Conservation (phyloP, 768 basidiomycete genomes). For the Collybia mongolica region DNA sequence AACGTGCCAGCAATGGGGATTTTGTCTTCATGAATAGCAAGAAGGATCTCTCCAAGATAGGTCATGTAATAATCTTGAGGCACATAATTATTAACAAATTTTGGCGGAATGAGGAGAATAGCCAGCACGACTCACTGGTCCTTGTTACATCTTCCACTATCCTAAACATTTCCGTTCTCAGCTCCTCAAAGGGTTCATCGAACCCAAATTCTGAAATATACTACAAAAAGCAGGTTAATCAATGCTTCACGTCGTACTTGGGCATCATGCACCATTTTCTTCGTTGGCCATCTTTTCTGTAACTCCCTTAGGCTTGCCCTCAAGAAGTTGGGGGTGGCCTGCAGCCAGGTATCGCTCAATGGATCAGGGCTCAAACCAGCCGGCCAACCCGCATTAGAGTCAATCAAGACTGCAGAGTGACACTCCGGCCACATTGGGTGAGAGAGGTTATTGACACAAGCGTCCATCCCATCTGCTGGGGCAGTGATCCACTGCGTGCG, state of each 20-base stretch:
- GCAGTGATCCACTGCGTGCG: constrained; percentile 38
- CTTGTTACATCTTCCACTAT: constrained; percentile 44
- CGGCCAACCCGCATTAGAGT: constrained; percentile 47
- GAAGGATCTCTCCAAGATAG: constrained; percentile 48
- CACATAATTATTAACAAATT: constrained; percentile 19
- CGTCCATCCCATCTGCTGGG: constrained; percentile 40
- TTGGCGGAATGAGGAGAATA: not conserved
- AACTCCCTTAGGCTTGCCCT: constrained; percentile 31
- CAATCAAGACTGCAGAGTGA: constrained; percentile 35
- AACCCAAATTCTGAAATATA: constrained; percentile 54
- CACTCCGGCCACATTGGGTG: constrained; percentile 53
- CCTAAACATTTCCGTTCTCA: constrained; percentile 38
- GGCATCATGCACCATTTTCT: constrained; percentile 39
- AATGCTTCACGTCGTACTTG: not conserved
- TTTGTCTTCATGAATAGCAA: constrained; percentile 49
- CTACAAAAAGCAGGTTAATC: constrained; percentile 17
- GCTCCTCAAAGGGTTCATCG: constrained; percentile 44
- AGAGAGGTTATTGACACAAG: constrained; percentile 39
- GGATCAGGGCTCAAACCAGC: constrained; percentile 45
- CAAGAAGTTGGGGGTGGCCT: constrained; percentile 41
- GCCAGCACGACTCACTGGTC: constrained; percentile 31
- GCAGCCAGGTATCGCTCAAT: constrained; percentile 34
- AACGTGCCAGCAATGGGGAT: constrained; percentile 45
- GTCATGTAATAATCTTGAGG: constrained; percentile 44
- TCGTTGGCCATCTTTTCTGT: constrained; percentile 39